Conservation (phyloP, 768 basidiomycete species). For the Lentinus brumalis region DNA sequence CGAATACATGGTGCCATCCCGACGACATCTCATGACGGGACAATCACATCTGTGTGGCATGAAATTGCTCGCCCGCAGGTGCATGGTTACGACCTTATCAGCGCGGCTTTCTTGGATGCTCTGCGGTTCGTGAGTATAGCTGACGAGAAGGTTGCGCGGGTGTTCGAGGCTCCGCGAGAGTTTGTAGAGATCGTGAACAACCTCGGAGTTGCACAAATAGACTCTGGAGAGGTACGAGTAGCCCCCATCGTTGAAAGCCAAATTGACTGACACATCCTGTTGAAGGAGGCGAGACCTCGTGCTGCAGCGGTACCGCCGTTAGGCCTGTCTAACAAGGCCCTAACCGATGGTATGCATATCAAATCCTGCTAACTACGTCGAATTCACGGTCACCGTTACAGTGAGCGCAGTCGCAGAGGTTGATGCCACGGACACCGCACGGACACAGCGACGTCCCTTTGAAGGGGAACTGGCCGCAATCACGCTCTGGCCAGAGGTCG, state of each 20-base stretch:
- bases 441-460: slow-evolving; percentile 53
- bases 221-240: slow-evolving; percentile 50
- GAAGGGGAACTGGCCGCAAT: slow-evolving; percentile 87
- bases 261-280: background rate
- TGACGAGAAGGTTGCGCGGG: slow-evolving; percentile 93
- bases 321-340: slow-evolving; percentile 91
- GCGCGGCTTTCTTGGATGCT: slow-evolving; percentile 72
- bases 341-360: slow-evolving; percentile 59
- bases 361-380: background rate
- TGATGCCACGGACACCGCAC: slow-evolving; percentile 14
- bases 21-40: background rate
- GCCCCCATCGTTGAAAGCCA: background rate
- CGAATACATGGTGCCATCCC: slow-evolving; percentile 75
- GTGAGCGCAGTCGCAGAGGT: slow-evolving; percentile 13
- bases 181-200: slow-evolving; percentile 69
- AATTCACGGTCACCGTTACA: background rate
- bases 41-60: slow-evolving; percentile 59
- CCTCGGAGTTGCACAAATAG: slow-evolving; percentile 50
- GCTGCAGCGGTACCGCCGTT: slow-evolving; percentile 92
- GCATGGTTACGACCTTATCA: slow-evolving; percentile 93
- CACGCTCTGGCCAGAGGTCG: slow-evolving; percentile 95
- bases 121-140: slow-evolving; percentile 87
- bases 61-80: slow-evolving; percentile 93
- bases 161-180: slow-evolving; percentile 87
- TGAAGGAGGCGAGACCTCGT: slow-evolving; percentile 60